Evolutionary conservation across 805 yeast genomes (phyloP).

Genomic region (Starmerella sp.): DNA sequence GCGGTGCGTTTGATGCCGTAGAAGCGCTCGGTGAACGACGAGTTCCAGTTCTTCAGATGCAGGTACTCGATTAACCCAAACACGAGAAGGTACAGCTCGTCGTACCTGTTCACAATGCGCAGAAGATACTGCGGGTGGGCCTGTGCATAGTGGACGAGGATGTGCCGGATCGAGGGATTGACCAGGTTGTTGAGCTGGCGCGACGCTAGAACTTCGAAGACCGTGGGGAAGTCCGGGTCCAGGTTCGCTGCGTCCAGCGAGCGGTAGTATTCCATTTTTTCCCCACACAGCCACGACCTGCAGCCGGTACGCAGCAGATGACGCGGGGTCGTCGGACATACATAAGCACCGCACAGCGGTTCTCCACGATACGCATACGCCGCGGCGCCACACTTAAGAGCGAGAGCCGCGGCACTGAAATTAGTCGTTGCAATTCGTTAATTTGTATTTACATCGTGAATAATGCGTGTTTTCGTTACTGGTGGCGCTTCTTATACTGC

Average conservation of each 20-base stretch:
- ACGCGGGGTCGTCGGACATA: background rate
- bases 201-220: slow-evolving; percentile 78
- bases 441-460: no score
- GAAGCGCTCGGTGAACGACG: slow-evolving; percentile 82
- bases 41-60: slow-evolving; percentile 61
- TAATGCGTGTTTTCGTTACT: background rate
- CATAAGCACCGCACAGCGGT: background rate
- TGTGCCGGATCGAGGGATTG: slow-evolving; percentile 71
- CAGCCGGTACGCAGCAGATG: background rate
- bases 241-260: slow-evolving; percentile 65
- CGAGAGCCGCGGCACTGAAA: no score
- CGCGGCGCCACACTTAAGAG: background rate
- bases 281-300: background rate
- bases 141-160: slow-evolving; percentile 70
- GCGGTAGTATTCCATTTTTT: slow-evolving; percentile 63
- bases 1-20: slow-evolving; percentile 69
- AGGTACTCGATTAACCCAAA: slow-evolving; percentile 60
- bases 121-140: slow-evolving; percentile 62
- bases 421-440: no score
- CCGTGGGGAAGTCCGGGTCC: slow-evolving; percentile 68
- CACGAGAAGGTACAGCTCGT: slow-evolving; percentile 55
- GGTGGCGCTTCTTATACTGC: background rate
- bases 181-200: slow-evolving; percentile 64
- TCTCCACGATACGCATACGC: background rate
- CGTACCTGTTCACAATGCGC: slow-evolving; percentile 54